Percentiles rank a stretch among this genome's conserved stretches.
Conservation (phyloP, 129 eudicot species). For the Flaveria trinervia region DNA sequence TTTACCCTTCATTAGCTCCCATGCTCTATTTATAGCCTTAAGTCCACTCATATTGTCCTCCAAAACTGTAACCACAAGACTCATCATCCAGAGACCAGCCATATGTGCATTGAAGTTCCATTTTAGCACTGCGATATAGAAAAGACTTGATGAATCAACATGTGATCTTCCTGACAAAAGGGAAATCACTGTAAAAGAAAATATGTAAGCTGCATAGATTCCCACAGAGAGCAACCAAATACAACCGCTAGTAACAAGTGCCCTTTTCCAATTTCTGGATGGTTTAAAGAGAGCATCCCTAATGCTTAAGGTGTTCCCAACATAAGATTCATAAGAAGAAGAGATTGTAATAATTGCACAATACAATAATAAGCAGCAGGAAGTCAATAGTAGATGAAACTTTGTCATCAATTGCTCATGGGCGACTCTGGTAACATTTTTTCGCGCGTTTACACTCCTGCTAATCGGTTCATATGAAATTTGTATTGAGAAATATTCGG, state of each 20-base stretch:
- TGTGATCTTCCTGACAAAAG: constrained; percentile 4
- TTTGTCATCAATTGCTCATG: neutral
- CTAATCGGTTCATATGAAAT: neutral
- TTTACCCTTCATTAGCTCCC: constrained; percentile 29
- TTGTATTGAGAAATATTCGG: neutral
- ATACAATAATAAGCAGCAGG: constrained; percentile 19
- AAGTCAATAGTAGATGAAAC: neutral
- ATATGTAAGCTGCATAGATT: constrained; percentile 2
- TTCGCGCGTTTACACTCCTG: neutral
- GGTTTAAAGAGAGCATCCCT: constrained; percentile 14
- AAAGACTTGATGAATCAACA: neutral
- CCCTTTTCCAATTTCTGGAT: constrained; percentile 31
- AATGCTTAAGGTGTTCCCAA: constrained; percentile 26
- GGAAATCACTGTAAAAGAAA: neutral
- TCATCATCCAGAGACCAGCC: constrained; percentile 30
- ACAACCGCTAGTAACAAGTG: constrained; percentile 27
- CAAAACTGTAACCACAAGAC: constrained; percentile 35
- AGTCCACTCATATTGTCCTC: constrained; percentile 33
- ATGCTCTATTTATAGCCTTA: constrained; percentile 36
- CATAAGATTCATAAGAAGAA: constrained; percentile 36
- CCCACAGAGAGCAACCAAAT: constrained; percentile 25
- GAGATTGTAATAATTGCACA: constrained; percentile 18
- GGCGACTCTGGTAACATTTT: neutral
- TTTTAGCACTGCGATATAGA: neutral
- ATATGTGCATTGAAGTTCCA: constrained; percentile 13